Conservation (phyloP, 805 yeast species). For the Kuraishia hungarica region DNA sequence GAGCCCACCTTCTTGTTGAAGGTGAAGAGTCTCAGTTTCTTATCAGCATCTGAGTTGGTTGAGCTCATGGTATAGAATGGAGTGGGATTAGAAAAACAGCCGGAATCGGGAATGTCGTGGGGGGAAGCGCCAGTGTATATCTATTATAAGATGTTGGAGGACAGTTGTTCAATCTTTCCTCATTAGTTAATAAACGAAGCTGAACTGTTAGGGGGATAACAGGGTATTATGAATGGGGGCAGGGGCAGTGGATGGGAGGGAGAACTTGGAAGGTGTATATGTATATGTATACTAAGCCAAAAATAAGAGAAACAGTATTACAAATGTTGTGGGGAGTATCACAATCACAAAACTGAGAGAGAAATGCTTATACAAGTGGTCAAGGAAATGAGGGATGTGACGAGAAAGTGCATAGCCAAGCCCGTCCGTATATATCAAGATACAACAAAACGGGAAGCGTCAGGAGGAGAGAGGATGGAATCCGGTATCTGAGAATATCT, state of each 20-base stretch:
- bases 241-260: too few species aligned
- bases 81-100: background rate
- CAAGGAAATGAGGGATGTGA: background rate
- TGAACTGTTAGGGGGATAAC: background rate
- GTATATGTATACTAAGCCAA: background rate
- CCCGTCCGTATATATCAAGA: background rate
- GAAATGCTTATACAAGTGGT: too few species aligned
- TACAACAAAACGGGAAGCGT: background rate
- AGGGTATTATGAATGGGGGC: too few species aligned
- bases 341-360: background rate
- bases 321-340: too few species aligned
- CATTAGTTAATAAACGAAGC: background rate
- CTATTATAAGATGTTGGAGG: background rate
- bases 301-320: too few species aligned
- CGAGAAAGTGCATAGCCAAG: background rate
- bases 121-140: background rate
- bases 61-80: background rate
- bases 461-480: background rate
- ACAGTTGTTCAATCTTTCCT: background rate
- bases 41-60: background rate
- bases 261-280: background rate
- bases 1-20: slow-evolving; percentile 1
- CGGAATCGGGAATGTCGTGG: background rate
- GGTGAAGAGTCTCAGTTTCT: background rate
- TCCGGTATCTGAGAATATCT: background rate